A percentile compares a stretch with the other conserved stretches of the same genome.
Evolutionary conservation across 2,329 filamentous ascomycete genomes (phyloP).

Genomic region (Fusarium sp.): DNA sequence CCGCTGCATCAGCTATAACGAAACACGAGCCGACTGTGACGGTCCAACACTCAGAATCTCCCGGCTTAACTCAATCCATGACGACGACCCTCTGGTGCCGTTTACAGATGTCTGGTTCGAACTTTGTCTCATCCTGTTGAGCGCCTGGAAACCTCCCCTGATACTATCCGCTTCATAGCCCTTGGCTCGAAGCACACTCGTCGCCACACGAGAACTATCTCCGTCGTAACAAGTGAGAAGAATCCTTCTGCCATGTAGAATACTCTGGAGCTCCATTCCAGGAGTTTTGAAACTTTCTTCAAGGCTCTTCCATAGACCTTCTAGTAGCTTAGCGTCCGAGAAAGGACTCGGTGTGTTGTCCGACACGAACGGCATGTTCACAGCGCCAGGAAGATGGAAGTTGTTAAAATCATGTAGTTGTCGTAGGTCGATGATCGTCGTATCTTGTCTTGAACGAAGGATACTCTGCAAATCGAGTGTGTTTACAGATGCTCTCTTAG

Average conservation of each 20-base stretch:
- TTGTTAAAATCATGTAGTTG: constrained; percentile 55
- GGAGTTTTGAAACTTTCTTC: constrained; percentile 56
- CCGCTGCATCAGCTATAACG: not conserved
- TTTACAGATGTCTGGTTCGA: not conserved
- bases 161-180: constrained; percentile 61
- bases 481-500: constrained; percentile 1
- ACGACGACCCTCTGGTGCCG: not conserved
- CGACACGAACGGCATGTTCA: constrained; percentile 58
- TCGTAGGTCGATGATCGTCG: constrained; percentile 59
- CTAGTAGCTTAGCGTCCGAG: constrained; percentile 56
- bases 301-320: constrained; percentile 60
- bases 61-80: constrained; percentile 19
- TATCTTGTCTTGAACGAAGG: constrained; percentile 41
- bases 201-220: constrained; percentile 65
- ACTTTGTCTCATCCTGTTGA: constrained; percentile 28
- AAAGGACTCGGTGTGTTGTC: constrained; percentile 58
- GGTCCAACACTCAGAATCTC: constrained; percentile 2
- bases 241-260: constrained; percentile 51
- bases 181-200: constrained; percentile 64
- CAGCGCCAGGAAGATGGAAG: constrained; percentile 58
- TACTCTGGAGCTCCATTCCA: constrained; percentile 25
- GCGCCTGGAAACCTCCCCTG: constrained; percentile 61
- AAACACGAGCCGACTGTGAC: constrained; percentile 17
- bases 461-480: constrained; percentile 10
- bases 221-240: constrained; percentile 66